phyloP scores from a whole-genome alignment of 148 eudicot species.

The Bassia scoparia region DNA sequence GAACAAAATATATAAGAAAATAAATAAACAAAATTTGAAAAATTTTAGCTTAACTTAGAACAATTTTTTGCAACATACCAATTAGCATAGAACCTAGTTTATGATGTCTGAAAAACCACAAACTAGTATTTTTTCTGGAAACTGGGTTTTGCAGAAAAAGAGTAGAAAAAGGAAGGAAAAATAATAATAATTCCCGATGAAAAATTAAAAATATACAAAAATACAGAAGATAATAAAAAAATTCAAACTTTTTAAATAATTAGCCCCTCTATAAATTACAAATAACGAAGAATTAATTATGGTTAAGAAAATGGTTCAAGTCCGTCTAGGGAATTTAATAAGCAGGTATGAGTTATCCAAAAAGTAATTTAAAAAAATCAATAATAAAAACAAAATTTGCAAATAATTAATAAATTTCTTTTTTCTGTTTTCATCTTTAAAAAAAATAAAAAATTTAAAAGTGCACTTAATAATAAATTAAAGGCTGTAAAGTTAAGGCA shows the following conservation, averaged over 20 bases:
- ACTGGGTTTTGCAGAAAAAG: slow-evolving; percentile 68
- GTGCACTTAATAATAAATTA: slow-evolving; percentile 36
- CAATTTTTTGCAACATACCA: slow-evolving; percentile 28
- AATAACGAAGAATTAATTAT: slow-evolving; percentile 71
- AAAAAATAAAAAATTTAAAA: no score
- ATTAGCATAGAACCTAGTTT: slow-evolving; percentile 24
- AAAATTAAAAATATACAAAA: slow-evolving; percentile 33
- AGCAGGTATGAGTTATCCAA: slow-evolving; percentile 48
- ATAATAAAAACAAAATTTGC: slow-evolving; percentile 23
- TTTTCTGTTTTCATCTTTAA: slow-evolving; percentile 19
- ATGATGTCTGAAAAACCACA: slow-evolving; percentile 35
- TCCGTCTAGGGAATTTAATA: slow-evolving; percentile 92
- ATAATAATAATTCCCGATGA: slow-evolving; percentile 27
- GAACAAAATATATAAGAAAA: slow-evolving; percentile 23
- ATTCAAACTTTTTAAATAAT: slow-evolving; percentile 42
- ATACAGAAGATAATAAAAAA: slow-evolving; percentile 48
- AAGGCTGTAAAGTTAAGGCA: slow-evolving; percentile 67
- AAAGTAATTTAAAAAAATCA: slow-evolving; percentile 28
- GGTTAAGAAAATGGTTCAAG: slow-evolving; percentile 91
- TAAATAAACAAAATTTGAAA: slow-evolving; percentile 16
- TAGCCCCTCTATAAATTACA: slow-evolving; percentile 41
- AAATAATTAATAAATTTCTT: slow-evolving; percentile 29
- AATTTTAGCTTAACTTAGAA: slow-evolving; percentile 25
- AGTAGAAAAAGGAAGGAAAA: slow-evolving; percentile 41
- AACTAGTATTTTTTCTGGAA: slow-evolving; percentile 42